These are phyloP conservation scores for Stemphylium vesicarium DNA, from an alignment of 2,329 filamentous ascomycete genomes.

Conservation along the genomic window DNA sequence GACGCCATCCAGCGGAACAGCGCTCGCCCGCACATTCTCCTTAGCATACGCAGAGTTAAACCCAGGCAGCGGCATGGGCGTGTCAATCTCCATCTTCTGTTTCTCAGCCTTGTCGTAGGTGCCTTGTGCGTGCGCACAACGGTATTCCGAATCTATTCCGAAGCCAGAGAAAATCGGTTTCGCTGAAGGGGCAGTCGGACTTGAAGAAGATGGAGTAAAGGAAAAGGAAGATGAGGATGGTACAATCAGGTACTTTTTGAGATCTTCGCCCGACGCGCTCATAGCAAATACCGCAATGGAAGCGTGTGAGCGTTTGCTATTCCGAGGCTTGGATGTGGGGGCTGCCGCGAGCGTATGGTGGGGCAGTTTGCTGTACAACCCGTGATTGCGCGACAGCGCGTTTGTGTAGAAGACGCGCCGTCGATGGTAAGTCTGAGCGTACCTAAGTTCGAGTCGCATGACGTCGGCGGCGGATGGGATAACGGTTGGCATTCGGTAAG, in stretches of 20 bases:
- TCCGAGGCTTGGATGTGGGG: conserved; percentile 1
- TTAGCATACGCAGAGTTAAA: not conserved
- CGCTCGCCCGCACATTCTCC: not conserved
- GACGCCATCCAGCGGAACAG: conserved; percentile 6
- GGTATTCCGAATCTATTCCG: not conserved
- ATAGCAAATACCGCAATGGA: conserved; percentile 7
- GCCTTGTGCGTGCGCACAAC: not conserved
- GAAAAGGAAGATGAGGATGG: conserved; percentile 1
- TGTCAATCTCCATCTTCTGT: conserved; percentile 19
- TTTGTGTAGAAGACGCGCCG: conserved; percentile 4
- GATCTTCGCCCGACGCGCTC: conserved; percentile 23
- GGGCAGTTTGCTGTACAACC: conserved; percentile 22
- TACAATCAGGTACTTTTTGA: conserved; percentile 28
- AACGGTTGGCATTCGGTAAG: not conserved
- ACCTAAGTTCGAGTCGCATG: not conserved
- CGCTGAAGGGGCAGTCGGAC: not conserved
- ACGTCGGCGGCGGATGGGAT: not conserved
- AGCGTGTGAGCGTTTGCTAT: conserved; percentile 9
- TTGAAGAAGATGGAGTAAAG: conserved; percentile 29
- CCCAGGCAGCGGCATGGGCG: not conserved
- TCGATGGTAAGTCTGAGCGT: not conserved
- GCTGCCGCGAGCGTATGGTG: conserved; percentile 7
- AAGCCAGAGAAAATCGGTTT: not conserved
- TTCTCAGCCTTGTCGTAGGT: not conserved
- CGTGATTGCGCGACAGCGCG: conserved; percentile 35